Evolutionary conservation across 2,329 filamentous ascomycete species (phyloP).

Genomic region (Trichophyton schoenleinii): DNA sequence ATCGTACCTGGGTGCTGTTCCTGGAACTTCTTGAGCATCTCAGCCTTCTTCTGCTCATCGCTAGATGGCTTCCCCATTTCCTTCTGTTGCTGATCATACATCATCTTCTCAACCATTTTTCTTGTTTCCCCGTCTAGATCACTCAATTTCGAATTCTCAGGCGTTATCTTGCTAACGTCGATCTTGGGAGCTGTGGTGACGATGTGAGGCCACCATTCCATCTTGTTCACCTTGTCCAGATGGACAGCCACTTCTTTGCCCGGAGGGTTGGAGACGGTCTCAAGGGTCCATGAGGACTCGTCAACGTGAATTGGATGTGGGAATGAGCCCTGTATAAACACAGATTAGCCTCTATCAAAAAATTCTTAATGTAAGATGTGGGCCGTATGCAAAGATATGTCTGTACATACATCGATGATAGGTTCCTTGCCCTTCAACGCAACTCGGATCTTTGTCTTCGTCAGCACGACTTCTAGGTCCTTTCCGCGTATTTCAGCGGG

Average conservation of each 20-base stretch:
- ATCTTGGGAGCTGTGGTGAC: conserved; percentile 77
- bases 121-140: conserved; percentile 92
- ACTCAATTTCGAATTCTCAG: conserved; percentile 79
- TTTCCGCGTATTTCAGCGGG: conserved; percentile 71
- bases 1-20: conserved; percentile 49
- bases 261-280: conserved; percentile 43
- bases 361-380: neutral
- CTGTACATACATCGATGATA: conserved; percentile 56
- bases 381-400: neutral
- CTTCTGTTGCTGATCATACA: conserved; percentile 97
- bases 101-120: conserved; percentile 99
- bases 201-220: conserved; percentile 97
- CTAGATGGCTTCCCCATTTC: conserved; percentile 77
- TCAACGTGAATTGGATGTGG: conserved; percentile 67
- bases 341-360: neutral
- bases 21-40: conserved; percentile 90
- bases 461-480: conserved; percentile 73
- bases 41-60: conserved; percentile 89
- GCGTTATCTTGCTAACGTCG: conserved; percentile 87
- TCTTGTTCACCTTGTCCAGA: conserved; percentile 90
- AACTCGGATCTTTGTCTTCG: conserved; percentile 63
- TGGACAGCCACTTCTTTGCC: conserved; percentile 72
- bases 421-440: conserved; percentile 80
- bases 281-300: conserved; percentile 90
- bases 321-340: conserved; percentile 56